Evolutionary conservation across 306 rosid genomes (phyloP).

Genomic region (Mimosa pudica): DNA sequence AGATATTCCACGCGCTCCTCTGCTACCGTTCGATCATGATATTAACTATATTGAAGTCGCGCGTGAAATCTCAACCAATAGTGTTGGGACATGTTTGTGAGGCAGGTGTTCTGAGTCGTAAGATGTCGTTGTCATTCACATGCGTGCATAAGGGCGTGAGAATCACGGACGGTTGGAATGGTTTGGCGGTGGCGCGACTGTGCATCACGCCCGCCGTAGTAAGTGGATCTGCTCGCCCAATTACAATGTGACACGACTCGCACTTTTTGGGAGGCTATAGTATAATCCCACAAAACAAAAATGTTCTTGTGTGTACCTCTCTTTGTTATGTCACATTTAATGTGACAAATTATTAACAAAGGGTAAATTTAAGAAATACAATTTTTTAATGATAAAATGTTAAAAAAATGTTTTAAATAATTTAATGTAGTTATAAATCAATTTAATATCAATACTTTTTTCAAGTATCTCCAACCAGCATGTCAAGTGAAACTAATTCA

Average conservation of each 20-base stretch:
- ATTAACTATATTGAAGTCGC: not conserved
- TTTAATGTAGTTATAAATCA: too few species aligned
- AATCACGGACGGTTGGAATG: not conserved
- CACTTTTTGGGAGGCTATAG: not conserved
- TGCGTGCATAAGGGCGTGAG: not conserved
- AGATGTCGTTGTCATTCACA: constrained; percentile 1
- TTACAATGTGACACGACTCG: not conserved
- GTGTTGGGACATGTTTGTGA: not conserved
- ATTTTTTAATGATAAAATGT: too few species aligned
- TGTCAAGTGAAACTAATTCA: too few species aligned
- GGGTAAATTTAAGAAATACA: too few species aligned
- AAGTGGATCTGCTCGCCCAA: not conserved
- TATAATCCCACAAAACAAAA: too few species aligned
- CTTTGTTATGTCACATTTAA: too few species aligned
- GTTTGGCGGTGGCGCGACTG: not conserved
- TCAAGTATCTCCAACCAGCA: too few species aligned
- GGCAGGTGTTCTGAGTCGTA: not conserved
- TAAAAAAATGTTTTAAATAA: too few species aligned
- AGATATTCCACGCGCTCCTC: not conserved
- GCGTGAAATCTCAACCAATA: not conserved
- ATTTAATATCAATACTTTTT: too few species aligned
- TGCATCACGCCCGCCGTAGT: not conserved
- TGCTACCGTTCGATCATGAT: not conserved
- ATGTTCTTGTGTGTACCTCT: too few species aligned
- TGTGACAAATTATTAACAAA: too few species aligned